Conservation (phyloP, 2,329 filamentous ascomycete species). For the Curvularia eragrostidis region DNA sequence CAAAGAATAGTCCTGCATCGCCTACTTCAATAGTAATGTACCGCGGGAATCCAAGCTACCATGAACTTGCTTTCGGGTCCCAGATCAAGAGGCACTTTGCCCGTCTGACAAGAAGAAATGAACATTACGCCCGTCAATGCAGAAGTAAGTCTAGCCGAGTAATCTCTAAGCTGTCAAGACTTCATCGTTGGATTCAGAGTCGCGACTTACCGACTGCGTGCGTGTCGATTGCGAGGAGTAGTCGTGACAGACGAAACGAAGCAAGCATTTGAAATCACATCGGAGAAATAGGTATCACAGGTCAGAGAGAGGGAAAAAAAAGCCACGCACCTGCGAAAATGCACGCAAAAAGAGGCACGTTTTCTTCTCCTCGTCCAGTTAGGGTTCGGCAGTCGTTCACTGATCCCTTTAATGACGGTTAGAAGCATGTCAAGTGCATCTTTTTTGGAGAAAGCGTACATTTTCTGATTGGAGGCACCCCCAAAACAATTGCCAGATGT, state of each 20-base stretch:
- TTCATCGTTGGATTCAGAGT: background rate
- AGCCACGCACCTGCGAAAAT: constrained; percentile 9
- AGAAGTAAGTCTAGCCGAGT: background rate
- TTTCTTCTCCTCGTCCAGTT: no score
- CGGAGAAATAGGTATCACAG: background rate
- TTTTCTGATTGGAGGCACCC: constrained; percentile 32
- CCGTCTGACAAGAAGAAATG: background rate
- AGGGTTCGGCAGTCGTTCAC: constrained; percentile 15
- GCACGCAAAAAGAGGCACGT: background rate
- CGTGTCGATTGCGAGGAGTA: background rate
- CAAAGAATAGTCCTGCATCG: no score
- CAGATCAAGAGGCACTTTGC: no score
- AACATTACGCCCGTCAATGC: no score
- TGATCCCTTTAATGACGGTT: constrained; percentile 40
- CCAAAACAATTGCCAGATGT: constrained; percentile 25
- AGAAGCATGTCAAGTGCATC: constrained; percentile 39
- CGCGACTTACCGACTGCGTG: background rate
- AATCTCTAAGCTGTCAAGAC: background rate
- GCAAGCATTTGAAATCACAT: background rate
- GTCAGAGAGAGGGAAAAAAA: background rate
- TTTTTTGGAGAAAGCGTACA: constrained; percentile 42
- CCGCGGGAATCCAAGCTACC: no score
- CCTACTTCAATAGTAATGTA: no score
- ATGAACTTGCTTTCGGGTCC: no score
- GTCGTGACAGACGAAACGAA: no score